Evolutionary conservation across 179 eudicot genomes (phyloP), one percentile per base, ranked within the genome.

Genomic region (Nepenthes alata): DNA sequence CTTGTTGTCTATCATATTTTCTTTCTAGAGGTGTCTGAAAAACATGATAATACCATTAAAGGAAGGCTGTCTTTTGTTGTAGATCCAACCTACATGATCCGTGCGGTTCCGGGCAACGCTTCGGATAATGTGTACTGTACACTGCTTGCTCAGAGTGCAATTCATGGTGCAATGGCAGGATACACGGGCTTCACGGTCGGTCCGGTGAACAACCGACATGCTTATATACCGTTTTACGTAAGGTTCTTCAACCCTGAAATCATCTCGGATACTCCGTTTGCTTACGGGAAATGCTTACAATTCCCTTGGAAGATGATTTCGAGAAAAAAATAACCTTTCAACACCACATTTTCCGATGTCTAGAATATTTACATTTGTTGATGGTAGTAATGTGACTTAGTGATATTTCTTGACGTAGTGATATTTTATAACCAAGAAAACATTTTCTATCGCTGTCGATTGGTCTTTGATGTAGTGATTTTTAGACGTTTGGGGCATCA

Each of bases 71-170:
- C 25, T 58, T 9, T 13, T 2, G 12, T 52, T 55, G 53, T 81
- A 87, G 95, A 87, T 84, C 95, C 95, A 16, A 87, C 95, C 4
- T 87, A 87, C 70, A 87, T 87, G 95, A 82, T 87, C 55, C 83
- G 95, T 71, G 95, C 95, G 37, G 66, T 87, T 63, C 95, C 90
- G 35, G 75, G 90, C 50, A 87, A 84, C 74, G 95, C 88, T 61
- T 69, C 95, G 3, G 95, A 87, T 49, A 87, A 87, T 69, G 88
- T 87, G 11, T 87, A 82, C 64, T 87, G 95, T 73, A 87, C 95
- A 51, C 78, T 84, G 25, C 95, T 87, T 74, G 95, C 95, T 61
- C 95, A 87, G 57, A 84, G 90, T 80, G 81, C 80, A 3, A 78
- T 87, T 66, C 95, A 87, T 74, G 95, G 95, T 70, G 90, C 88